A percentile compares a stretch with the other conserved stretches of the same genome.
Evolutionary conservation across 345 rosid species (phyloP).

Genomic region (Citrus mangshanensis): DNA sequence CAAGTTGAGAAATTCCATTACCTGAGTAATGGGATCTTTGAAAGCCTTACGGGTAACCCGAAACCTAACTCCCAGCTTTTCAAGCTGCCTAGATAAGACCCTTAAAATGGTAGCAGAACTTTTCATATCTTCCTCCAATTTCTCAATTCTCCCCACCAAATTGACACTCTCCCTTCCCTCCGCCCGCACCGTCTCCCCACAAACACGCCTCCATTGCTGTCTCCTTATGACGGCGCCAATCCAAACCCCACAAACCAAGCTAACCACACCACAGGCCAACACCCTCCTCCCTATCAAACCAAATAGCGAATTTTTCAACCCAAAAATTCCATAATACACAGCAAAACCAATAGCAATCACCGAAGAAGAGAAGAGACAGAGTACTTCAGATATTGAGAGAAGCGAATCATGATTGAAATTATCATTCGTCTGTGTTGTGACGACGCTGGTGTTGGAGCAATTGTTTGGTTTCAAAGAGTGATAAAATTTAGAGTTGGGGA

Average conservation of each 20-base stretch:
- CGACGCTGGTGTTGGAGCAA: conserved; percentile 18
- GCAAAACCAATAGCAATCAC: conserved; percentile 45
- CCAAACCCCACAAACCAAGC: conserved; percentile 49
- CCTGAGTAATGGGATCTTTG: conserved; percentile 84
- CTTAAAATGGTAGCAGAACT: conserved; percentile 56
- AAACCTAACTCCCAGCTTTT: conserved; percentile 88
- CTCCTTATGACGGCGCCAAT: conserved; percentile 69
- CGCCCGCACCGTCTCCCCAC: conserved; percentile 34
- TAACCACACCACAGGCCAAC: conserved; percentile 51
- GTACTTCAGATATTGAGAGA: conserved; percentile 48
- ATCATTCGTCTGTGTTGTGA: conserved; percentile 19
- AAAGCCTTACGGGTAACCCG: conserved; percentile 70
- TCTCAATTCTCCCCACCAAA: conserved; percentile 71
- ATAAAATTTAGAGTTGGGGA: conserved; percentile 7
- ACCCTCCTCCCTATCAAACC: conserved; percentile 55
- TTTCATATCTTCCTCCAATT: conserved; percentile 77
- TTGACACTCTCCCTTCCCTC: conserved; percentile 35
- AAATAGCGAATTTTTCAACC: conserved; percentile 26
- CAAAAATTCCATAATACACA: conserved; percentile 37
- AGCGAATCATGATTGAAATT: conserved; percentile 39
- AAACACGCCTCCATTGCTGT: conserved; percentile 68
- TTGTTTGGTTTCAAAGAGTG: conserved; percentile 2
- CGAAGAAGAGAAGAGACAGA: conserved; percentile 63
- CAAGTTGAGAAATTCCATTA: conserved; percentile 17
- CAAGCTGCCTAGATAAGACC: conserved; percentile 80